Percentiles rank a stretch among this genome's conserved stretches.
These are phyloP conservation scores for Antitrichia curtipendula DNA, from an alignment of 225 moss, liverwort and hornwort genomes.

Conservation along the genomic window DNA sequence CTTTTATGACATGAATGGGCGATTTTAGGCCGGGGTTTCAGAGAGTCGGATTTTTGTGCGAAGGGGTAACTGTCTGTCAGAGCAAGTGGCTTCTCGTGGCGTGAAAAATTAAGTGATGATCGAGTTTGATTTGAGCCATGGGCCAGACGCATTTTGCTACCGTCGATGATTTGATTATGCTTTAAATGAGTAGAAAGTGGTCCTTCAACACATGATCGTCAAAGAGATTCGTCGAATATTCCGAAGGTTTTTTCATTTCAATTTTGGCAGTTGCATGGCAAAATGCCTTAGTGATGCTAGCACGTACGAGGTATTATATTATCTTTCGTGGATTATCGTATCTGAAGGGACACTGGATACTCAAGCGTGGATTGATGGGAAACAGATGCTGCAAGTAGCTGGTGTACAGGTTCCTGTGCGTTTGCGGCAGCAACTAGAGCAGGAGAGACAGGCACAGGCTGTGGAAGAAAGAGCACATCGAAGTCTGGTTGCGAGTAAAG, in stretches of 20 bases:
- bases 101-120: neutral
- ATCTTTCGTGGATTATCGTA: neutral
- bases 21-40: neutral
- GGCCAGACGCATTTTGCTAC: neutral
- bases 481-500: neutral
- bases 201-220: neutral
- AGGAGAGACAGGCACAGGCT: constrained; percentile 25
- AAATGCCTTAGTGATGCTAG: neutral
- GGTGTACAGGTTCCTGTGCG: constrained; percentile 75
- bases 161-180: neutral
- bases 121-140: neutral
- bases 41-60: neutral
- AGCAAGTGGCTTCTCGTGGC: neutral
- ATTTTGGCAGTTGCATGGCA: neutral
- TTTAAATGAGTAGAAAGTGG: neutral
- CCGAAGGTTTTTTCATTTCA: neutral
- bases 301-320: neutral
- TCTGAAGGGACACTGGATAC: neutral
- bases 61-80: neutral
- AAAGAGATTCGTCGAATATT: neutral
- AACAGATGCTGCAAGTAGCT: constrained; percentile 68
- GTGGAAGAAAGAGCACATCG: constrained; percentile 11
- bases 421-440: constrained; percentile 66
- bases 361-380: neutral
- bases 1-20: neutral